Conservation (phyloP, 345 rosid species). For the Capsella bursapastoris region DNA sequence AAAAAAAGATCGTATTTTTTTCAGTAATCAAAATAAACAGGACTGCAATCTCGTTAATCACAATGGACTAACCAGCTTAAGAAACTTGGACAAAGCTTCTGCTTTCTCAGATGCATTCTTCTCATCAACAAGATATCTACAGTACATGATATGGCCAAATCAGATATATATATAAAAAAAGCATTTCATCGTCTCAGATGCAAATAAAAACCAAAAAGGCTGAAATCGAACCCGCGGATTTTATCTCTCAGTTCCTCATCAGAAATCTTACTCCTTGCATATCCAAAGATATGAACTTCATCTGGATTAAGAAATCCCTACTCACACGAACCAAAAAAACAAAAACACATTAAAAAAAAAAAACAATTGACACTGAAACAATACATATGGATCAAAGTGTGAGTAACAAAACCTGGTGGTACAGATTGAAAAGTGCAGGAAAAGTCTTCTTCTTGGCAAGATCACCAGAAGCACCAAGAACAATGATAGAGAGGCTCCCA, state of each 20-base stretch:
- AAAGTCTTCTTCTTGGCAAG: slow-evolving; percentile 98
- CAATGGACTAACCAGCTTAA: slow-evolving; percentile 69
- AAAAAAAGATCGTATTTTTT: neutral
- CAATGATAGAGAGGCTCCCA: slow-evolving; percentile 82
- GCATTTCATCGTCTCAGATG: neutral
- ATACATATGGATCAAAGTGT: neutral
- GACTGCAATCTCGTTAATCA: slow-evolving; percentile 10
- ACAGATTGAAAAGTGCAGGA: slow-evolving; percentile 90
- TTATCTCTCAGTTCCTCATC: slow-evolving; percentile 74
- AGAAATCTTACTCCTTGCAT: slow-evolving; percentile 89
- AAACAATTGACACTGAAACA: neutral
- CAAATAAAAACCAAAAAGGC: neutral
- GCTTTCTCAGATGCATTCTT: slow-evolving; percentile 52
- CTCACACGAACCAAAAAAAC: slow-evolving; percentile 17
- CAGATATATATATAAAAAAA: neutral
- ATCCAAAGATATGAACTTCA: slow-evolving; percentile 91
- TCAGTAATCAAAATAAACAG: neutral
- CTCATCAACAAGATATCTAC: slow-evolving; percentile 65
- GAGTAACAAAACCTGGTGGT: slow-evolving; percentile 61
- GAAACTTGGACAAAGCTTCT: slow-evolving; percentile 60
- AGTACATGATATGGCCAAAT: slow-evolving; percentile 16
- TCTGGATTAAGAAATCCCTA: slow-evolving; percentile 73
- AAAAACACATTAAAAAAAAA: neutral
- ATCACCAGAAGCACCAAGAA: slow-evolving; percentile 98
- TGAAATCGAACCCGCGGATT: slow-evolving; percentile 57